Percentiles rank a stretch among this genome's conserved stretches.
Conservation (phyloP, 1,284 basidiomycete species). For the Tranzscheliella williamsii region DNA sequence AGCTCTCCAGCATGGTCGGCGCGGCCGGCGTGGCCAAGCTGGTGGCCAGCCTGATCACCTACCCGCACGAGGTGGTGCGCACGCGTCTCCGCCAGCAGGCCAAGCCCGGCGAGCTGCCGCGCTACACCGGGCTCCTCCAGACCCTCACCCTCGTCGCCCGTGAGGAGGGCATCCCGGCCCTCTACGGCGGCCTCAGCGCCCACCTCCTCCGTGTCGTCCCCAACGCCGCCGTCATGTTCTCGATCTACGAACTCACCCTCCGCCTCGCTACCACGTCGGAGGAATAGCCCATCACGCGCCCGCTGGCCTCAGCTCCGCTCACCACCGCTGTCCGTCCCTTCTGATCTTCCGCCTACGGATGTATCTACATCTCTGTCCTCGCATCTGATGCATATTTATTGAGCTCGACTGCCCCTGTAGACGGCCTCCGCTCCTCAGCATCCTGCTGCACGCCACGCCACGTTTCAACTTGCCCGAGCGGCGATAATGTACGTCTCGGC, state of each 20-base stretch:
- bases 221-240: slow-evolving; percentile 95
- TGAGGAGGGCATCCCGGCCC: slow-evolving; percentile 82
- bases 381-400: too few relatives aligned
- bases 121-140: slow-evolving; percentile 84
- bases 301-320: too few relatives aligned
- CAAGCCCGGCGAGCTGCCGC: slow-evolving; percentile 67
- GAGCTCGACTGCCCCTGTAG: too few relatives aligned
- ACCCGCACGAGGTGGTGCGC: slow-evolving; percentile 67
- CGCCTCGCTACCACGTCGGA: slow-evolving; percentile 37
- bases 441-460: too few relatives aligned
- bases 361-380: too few relatives aligned
- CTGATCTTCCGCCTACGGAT: too few relatives aligned
- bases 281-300: too few relatives aligned
- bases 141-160: slow-evolving; percentile 81
- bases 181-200: slow-evolving; percentile 91
- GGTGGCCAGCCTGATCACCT: slow-evolving; percentile 63
- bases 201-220: slow-evolving; percentile 96
- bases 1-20: slow-evolving; percentile 72
- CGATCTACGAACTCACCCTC: slow-evolving; percentile 62
- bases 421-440: too few relatives aligned
- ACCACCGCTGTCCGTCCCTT: too few relatives aligned
- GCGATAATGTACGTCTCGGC: too few relatives aligned
- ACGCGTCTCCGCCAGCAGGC: slow-evolving; percentile 80
- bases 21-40: slow-evolving; percentile 93
- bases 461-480: too few relatives aligned